These are phyloP conservation scores for Thermothelomyces thermophilus DNA, from an alignment of 2,329 filamentous ascomycete genomes.

Conservation along the genomic window DNA sequence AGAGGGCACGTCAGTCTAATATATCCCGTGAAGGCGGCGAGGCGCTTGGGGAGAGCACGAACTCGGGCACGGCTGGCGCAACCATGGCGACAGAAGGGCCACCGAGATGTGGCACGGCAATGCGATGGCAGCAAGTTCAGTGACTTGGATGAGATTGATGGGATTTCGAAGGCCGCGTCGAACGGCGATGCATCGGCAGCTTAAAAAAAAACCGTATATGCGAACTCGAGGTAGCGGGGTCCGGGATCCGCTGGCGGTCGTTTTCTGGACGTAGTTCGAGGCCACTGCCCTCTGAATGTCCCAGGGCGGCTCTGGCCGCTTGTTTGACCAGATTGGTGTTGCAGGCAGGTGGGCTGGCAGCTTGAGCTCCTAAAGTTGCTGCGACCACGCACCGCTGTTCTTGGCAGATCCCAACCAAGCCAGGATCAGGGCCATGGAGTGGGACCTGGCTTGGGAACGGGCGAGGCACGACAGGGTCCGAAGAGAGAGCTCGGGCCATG, in stretches of 20 bases:
- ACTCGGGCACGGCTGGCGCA: conserved; percentile 71
- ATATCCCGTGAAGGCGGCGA: background rate
- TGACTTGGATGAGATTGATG: background rate
- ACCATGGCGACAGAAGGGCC: conserved; percentile 48
- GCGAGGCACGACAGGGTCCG: background rate
- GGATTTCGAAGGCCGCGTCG: background rate
- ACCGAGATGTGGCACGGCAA: conserved; percentile 3
- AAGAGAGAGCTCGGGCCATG: conserved; percentile 5
- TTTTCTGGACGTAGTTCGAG: background rate
- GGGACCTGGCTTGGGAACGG: background rate
- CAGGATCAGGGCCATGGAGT: background rate
- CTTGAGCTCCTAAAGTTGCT: background rate
- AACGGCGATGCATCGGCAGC: background rate
- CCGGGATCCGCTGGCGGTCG: background rate
- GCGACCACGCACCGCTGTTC: background rate
- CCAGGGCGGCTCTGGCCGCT: background rate
- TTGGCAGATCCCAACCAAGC: conserved; percentile 2
- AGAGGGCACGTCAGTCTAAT: conserved; percentile 18
- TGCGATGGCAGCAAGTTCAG: background rate
- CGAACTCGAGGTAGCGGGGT: background rate
- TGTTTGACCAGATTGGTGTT: background rate
- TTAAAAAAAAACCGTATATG: no score
- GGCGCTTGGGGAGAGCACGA: conserved; percentile 31
- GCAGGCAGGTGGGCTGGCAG: background rate
- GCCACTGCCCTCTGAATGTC: background rate